These are phyloP conservation scores for Auriscalpium microsporum DNA, from an alignment of 768 basidiomycete genomes.

Conservation along the genomic window DNA sequence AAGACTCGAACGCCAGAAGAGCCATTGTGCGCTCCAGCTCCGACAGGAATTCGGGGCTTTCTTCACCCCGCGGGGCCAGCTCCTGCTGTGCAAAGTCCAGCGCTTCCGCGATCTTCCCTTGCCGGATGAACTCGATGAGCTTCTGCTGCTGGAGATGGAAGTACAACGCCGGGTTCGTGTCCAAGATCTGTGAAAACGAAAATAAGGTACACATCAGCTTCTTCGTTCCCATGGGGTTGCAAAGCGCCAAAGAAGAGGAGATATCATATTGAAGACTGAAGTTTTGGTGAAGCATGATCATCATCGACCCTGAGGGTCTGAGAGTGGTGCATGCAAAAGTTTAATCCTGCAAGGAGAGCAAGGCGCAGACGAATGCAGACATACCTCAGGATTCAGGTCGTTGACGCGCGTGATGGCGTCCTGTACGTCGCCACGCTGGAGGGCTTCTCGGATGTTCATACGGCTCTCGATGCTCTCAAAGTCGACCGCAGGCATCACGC, in stretches of 20 bases:
- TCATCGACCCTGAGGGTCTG: conserved; percentile 75
- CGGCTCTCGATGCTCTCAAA: conserved; percentile 89
- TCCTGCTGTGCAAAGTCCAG: conserved; percentile 89
- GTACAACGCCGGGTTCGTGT: conserved; percentile 87
- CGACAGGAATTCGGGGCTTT: conserved; percentile 85
- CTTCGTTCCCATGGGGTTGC: conserved; percentile 4
- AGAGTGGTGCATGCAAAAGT: conserved; percentile 98
- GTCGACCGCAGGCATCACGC: conserved; percentile 68
- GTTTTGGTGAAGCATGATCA: conserved; percentile 73
- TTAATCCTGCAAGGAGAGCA: conserved; percentile 55
- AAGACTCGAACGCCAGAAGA: conserved; percentile 71
- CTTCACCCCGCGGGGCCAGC: conserved; percentile 89
- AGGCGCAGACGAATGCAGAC: conserved; percentile 22
- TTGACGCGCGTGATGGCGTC: conserved; percentile 94
- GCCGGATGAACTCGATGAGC: conserved; percentile 89
- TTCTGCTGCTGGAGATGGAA: conserved; percentile 96
- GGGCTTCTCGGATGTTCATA: conserved; percentile 88
- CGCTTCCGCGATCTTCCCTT: conserved; percentile 69
- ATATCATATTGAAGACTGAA: conserved; percentile 97
- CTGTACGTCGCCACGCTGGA: conserved; percentile 91
- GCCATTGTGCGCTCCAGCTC: conserved; percentile 96
- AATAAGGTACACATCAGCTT: conserved; percentile 9
- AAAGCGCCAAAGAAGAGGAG: conserved; percentile 20
- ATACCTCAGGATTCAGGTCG: conserved; percentile 93
- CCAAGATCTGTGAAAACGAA: conserved; percentile 67